phyloP scores from a whole-genome alignment of 805 yeast species.

The Saturnispora quitensis region DNA sequence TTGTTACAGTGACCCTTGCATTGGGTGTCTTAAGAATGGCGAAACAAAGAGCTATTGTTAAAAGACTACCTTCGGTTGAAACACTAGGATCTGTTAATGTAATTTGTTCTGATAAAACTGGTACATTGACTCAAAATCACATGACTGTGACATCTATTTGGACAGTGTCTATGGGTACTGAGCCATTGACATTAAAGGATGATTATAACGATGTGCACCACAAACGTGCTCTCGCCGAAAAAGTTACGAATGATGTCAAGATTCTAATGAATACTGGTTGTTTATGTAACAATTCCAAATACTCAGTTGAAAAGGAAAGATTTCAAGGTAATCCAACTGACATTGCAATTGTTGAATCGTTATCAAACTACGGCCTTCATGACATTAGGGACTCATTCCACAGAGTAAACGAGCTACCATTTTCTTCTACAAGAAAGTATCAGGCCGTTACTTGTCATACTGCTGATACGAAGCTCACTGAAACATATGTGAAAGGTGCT shows the following conservation, averaged over 20 bases:
- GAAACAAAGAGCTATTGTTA: conserved; percentile 83
- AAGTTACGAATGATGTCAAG: conserved; percentile 45
- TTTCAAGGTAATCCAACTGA: conserved; percentile 92
- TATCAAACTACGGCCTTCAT: conserved; percentile 58
- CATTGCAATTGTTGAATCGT: conserved; percentile 74
- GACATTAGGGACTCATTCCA: conserved; percentile 57
- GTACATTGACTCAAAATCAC: conserved; percentile 82
- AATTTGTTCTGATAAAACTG: conserved; percentile 86
- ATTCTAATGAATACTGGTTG: conserved; percentile 56
- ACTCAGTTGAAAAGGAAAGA: conserved; percentile 56
- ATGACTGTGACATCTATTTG: conserved; percentile 83
- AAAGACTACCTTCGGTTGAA: conserved; percentile 90
- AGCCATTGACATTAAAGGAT: conserved; percentile 3
- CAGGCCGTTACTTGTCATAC: conserved; percentile 73
- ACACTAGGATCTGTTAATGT: conserved; percentile 92
- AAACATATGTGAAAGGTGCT: conserved; percentile 83
- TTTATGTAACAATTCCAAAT: conserved; percentile 67
- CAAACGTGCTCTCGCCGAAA: conserved; percentile 32
- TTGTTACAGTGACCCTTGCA: conserved; percentile 95
- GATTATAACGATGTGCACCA: conserved; percentile 16
- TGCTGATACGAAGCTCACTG: conserved; percentile 48
- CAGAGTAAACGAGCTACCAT: conserved; percentile 70
- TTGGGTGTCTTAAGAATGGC: conserved; percentile 97
- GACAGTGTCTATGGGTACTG: conserved; percentile 52
- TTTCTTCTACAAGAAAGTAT: conserved; percentile 74